Percentiles rank a stretch among this genome's conserved stretches.
Evolutionary conservation across 2,329 filamentous ascomycete genomes (phyloP).

Genomic region (Exophiala alcalophila): DNA sequence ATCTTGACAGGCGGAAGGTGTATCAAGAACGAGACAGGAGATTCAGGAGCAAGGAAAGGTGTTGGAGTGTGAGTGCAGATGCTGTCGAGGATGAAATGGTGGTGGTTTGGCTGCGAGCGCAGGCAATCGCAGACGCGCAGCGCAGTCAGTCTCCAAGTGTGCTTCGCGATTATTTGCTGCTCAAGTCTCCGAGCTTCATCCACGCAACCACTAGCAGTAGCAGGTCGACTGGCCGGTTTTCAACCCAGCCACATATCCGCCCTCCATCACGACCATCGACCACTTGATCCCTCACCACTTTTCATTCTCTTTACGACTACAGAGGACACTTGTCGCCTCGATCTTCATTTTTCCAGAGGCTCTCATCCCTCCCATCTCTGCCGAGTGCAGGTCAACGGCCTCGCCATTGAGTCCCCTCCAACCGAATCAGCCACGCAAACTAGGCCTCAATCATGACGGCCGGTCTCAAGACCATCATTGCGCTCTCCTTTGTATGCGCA

Average conservation of each 20-base stretch:
- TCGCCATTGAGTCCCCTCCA: too few species aligned
- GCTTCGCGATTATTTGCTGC: conserved; percentile 11
- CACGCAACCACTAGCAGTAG: too few species aligned
- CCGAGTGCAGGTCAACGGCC: conserved; percentile 3
- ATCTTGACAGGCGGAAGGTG: too few species aligned
- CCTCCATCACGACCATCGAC: too few species aligned
- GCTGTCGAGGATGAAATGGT: conserved; percentile 6
- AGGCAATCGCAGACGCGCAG: conserved; percentile 21
- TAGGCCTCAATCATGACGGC: conserved; percentile 58
- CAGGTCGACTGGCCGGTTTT: too few species aligned
- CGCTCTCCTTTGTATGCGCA: conserved; percentile 80
- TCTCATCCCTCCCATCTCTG: neutral
- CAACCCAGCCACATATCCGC: conserved; percentile 10
- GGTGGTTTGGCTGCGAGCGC: too few species aligned
- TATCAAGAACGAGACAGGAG: conserved; percentile 3
- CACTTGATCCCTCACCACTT: too few species aligned
- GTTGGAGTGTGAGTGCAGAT: conserved; percentile 3
- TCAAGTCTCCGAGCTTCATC: too few species aligned
- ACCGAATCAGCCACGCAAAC: too few species aligned
- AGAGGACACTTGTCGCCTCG: too few species aligned
- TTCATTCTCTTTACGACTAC: conserved; percentile 1
- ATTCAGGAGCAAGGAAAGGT: conserved; percentile 4
- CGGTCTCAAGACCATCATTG: conserved; percentile 98
- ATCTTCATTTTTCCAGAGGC: too few species aligned
- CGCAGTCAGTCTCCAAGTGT: conserved; percentile 3